phyloP scores from a whole-genome alignment of 768 basidiomycete genomes.

The Phlebiopsis gigantea region DNA sequence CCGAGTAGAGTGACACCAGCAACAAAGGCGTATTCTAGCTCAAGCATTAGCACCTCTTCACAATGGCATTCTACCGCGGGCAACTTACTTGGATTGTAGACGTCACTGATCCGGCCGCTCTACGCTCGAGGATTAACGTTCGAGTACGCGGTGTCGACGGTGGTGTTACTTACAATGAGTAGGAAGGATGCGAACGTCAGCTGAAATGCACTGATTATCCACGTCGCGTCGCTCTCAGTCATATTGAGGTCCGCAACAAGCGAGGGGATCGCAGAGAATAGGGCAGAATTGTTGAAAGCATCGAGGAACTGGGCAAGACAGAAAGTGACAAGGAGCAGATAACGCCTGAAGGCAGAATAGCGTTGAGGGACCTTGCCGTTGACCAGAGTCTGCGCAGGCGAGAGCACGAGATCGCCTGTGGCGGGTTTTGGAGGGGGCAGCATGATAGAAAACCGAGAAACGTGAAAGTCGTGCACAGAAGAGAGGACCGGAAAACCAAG shows the following conservation, averaged over 20 bases:
- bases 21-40: constrained; percentile 25
- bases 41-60: neutral
- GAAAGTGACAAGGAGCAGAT: constrained; percentile 28
- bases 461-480: neutral
- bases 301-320: constrained; percentile 34
- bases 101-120: constrained; percentile 30
- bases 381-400: constrained; percentile 26
- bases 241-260: constrained; percentile 22
- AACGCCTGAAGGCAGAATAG: constrained; percentile 25
- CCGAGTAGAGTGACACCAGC: constrained; percentile 24
- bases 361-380: constrained; percentile 22
- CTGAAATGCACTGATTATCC: constrained; percentile 33
- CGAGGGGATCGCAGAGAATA: constrained; percentile 29
- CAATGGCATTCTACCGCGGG: neutral
- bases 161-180: constrained; percentile 24
- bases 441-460: neutral
- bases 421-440: constrained; percentile 4
- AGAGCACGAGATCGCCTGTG: constrained; percentile 14
- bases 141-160: neutral
- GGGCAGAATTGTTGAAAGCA: constrained; percentile 30
- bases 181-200: constrained; percentile 31
- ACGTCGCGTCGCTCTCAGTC: constrained; percentile 23
- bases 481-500: neutral
- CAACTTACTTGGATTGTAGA: constrained; percentile 28
- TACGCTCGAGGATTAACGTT: neutral